A percentile compares a stretch with the other conserved stretches of the same genome.
Conservation (phyloP, 208 protist species). For the Trichomonas tenax region DNA sequence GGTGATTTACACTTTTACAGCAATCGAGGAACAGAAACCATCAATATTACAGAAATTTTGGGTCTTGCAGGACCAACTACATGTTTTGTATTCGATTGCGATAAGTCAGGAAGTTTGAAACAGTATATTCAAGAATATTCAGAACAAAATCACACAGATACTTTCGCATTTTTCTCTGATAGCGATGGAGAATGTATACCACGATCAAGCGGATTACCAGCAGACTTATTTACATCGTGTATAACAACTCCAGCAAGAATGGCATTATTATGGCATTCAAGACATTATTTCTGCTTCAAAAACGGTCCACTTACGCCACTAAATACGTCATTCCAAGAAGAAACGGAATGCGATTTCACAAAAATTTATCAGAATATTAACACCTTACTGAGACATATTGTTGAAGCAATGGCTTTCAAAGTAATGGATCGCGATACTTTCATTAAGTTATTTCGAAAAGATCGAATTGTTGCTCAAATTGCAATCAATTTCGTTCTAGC, state of each 20-base stretch:
- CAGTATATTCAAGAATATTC: neutral
- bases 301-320: neutral
- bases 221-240: neutral
- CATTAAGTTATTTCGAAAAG: neutral
- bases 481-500: neutral
- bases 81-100: neutral
- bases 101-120: neutral
- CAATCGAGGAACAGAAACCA: neutral
- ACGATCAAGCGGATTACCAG: neutral
- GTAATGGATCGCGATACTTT: neutral
- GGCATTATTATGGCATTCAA: neutral
- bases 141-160: neutral
- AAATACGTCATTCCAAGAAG: neutral
- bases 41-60: neutral
- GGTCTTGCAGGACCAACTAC: neutral
- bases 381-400: neutral
- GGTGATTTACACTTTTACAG: neutral
- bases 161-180: neutral
- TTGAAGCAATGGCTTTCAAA: conserved; percentile 11
- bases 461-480: neutral
- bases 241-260: neutral
- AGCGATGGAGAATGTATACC: neutral
- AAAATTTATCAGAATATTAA: neutral
- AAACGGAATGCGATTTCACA: neutral
- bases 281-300: neutral